Conservation (phyloP, 1,284 basidiomycete genomes). For the Fomes fomentarius region DNA sequence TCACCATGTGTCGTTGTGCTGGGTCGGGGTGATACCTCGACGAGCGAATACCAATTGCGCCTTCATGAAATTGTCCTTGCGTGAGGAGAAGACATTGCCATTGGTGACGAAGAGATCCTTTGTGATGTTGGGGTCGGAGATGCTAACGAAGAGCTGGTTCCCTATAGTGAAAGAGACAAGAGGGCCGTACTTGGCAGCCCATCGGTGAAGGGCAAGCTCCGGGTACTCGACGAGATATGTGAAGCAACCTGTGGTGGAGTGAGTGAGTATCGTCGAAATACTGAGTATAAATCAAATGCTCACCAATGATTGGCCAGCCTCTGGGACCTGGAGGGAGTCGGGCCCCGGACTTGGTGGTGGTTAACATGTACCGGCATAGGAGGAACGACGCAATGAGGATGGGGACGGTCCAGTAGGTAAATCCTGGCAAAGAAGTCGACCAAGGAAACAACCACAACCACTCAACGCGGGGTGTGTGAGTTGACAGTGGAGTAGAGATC, state of each 20-base stretch:
- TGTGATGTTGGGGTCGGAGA: slow-evolving; percentile 43
- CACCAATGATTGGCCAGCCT: too few relatives aligned
- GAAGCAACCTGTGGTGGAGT: slow-evolving; percentile 16
- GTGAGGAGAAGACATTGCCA: slow-evolving; percentile 45
- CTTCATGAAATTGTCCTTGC: slow-evolving; percentile 48
- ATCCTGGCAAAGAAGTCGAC: too few relatives aligned
- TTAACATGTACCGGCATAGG: too few relatives aligned
- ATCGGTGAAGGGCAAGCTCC: slow-evolving; percentile 39
- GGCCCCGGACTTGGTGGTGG: too few relatives aligned
- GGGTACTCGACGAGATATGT: slow-evolving; percentile 39
- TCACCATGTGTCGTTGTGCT: slow-evolving; percentile 44
- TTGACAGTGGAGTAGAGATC: too few relatives aligned
- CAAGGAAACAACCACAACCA: too few relatives aligned
- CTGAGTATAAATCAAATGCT: too few relatives aligned
- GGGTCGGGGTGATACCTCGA: slow-evolving; percentile 44
- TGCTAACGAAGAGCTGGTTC: slow-evolving; percentile 45
- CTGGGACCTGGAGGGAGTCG: too few relatives aligned
- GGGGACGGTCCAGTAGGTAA: too few relatives aligned
- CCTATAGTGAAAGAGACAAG: slow-evolving; percentile 46
- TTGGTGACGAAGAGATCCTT: slow-evolving; percentile 46
- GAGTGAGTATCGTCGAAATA: too few relatives aligned
- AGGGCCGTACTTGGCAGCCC: slow-evolving; percentile 43
- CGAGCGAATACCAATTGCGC: slow-evolving; percentile 43
- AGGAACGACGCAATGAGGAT: too few relatives aligned
- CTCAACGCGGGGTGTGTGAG: too few relatives aligned